phyloP scores from a whole-genome alignment of 139 green algal genomes.

The Medakamo hakoo region DNA sequence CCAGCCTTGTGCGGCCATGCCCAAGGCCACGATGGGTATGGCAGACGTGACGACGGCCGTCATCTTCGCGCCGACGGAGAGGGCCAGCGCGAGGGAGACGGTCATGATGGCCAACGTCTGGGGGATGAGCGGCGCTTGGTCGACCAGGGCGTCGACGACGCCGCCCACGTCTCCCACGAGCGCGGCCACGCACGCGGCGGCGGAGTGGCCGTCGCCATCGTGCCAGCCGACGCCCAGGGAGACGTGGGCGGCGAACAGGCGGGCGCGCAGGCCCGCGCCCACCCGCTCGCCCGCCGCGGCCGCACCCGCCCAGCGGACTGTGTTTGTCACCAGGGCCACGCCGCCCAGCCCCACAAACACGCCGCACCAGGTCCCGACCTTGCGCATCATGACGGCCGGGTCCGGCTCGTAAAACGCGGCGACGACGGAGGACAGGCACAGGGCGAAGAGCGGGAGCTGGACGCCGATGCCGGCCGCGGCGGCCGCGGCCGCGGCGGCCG shows the following conservation, averaged over 20 bases:
- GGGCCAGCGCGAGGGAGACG: not conserved
- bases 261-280: too few relatives aligned
- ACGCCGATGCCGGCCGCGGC: too few relatives aligned
- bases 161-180: not conserved
- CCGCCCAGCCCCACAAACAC: not conserved
- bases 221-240: not conserved
- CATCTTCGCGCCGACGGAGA: not conserved
- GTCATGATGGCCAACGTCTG: too few relatives aligned
- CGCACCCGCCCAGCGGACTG: not conserved
- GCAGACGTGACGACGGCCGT: not conserved
- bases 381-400: not conserved
- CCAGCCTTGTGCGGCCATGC: not conserved
- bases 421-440: not conserved
- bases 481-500: too few relatives aligned
- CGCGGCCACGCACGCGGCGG: not conserved
- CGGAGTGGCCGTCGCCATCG: not conserved
- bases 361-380: not conserved
- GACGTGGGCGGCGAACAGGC: not conserved
- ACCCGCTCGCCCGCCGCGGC: not conserved
- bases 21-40: not conserved
- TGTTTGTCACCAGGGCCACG: not conserved
- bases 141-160: too few relatives aligned
- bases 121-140: too few relatives aligned
- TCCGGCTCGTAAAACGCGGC: not conserved
- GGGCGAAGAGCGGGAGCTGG: not conserved